These are phyloP conservation scores for Ogataea zsoltii DNA, from an alignment of 805 yeast genomes.

Conservation along the genomic window DNA sequence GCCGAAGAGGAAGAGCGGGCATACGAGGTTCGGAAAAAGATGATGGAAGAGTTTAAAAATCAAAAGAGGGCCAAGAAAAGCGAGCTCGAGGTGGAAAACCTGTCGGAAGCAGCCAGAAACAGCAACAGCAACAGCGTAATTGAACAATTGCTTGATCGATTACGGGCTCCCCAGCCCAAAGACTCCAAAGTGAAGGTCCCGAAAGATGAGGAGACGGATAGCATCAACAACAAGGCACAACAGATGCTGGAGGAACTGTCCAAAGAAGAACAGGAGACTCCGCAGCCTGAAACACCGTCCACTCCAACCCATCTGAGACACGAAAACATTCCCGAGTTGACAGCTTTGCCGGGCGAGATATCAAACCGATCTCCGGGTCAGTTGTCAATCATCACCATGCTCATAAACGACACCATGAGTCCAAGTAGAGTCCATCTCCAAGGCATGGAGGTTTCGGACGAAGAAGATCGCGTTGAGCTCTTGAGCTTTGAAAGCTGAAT, in stretches of 20 bases:
- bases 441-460: constrained; percentile 13
- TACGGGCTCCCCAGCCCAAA: constrained; percentile 18
- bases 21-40: constrained; percentile 61
- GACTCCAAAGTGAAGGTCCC: not conserved
- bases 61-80: constrained; percentile 11
- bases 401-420: constrained; percentile 23
- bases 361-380: constrained; percentile 13
- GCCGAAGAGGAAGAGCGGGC: constrained; percentile 68
- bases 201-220: constrained; percentile 18
- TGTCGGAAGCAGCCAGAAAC: not conserved
- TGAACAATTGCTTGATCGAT: constrained; percentile 25
- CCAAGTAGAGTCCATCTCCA: constrained; percentile 15
- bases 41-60: constrained; percentile 43
- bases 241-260: constrained; percentile 23
- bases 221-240: constrained; percentile 22
- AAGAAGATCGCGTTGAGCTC: constrained; percentile 5
- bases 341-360: not conserved
- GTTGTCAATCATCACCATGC: constrained; percentile 24
- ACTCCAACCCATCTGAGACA: constrained; percentile 1
- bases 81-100: not conserved
- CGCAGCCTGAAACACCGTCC: constrained; percentile 3
- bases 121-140: constrained; percentile 14
- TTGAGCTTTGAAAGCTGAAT: not conserved
- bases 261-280: not conserved
- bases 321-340: constrained; percentile 4